These are phyloP conservation scores for Hericium rajendrae DNA, from an alignment of 768 basidiomycete genomes.

Conservation along the genomic window DNA sequence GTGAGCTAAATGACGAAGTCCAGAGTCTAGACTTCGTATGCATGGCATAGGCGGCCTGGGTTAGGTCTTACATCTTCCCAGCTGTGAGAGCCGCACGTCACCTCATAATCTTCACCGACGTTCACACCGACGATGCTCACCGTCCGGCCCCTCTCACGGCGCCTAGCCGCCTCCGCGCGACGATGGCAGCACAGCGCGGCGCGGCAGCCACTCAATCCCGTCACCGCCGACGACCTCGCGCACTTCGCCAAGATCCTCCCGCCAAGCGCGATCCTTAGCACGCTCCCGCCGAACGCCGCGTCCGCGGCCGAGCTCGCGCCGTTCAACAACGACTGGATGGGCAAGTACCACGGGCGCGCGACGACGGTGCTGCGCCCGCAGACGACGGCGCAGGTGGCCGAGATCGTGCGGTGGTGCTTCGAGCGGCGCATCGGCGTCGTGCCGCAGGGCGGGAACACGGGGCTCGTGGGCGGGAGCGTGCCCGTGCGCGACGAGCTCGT, in stretches of 20 bases:
- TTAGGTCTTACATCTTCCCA: too few species aligned
- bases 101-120: slow-evolving; percentile 2
- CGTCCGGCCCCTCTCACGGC: slow-evolving; percentile 1
- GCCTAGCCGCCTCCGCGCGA: neutral
- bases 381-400: slow-evolving; percentile 78
- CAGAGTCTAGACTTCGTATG: too few species aligned
- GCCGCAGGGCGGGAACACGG: slow-evolving; percentile 98
- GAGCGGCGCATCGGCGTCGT: slow-evolving; percentile 78
- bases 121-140: slow-evolving; percentile 6
- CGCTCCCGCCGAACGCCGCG: slow-evolving; percentile 39
- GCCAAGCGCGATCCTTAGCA: slow-evolving; percentile 55
- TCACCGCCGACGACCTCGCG: slow-evolving; percentile 48
- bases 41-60: too few species aligned
- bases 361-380: slow-evolving; percentile 85
- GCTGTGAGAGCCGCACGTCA: neutral
- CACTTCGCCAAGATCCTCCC: slow-evolving; percentile 63
- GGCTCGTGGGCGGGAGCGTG: slow-evolving; percentile 91
- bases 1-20: too few species aligned
- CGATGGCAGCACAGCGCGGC: slow-evolving; percentile 16
- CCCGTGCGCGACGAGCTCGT: slow-evolving; percentile 84
- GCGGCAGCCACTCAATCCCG: slow-evolving; percentile 23
- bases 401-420: slow-evolving; percentile 83
- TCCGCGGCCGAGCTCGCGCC: slow-evolving; percentile 57
- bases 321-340: slow-evolving; percentile 95
- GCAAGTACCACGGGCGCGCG: slow-evolving; percentile 80